Evolutionary conservation across 163 green algal genomes (phyloP), one percentile per base, ranked within the genome.

Genomic region (Scenedesmus sp.): DNA sequence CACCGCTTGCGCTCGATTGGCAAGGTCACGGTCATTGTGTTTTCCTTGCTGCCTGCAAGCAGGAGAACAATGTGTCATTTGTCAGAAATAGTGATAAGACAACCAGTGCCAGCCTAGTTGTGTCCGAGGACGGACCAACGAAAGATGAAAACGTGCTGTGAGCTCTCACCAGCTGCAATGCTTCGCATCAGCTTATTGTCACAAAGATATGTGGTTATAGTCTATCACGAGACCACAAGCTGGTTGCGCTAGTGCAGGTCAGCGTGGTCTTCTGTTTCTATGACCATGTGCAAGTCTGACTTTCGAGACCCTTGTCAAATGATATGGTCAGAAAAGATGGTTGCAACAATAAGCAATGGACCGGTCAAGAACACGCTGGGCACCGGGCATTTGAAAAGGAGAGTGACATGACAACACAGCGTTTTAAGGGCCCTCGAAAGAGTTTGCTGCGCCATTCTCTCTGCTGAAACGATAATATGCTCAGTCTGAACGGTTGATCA

Each of bases 21-120:
- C 70, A 84, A n/a, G 34, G 34, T 59, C 76, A 90, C 66, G 26
- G 85, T 90, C 85, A 90, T 90, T 4, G 5, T 56, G 66, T 90
- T 90, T 52, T 90, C 85, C 46, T 83, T 90, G 10, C 52, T 59
- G 34, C 60, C 84, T 89, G 34, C 84, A 23, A 57, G 70, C 66
- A 76, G 66, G 20, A 73, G 70, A 7, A 52, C 5, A 23, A 79
- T 79, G 4, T 7, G 3, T 52, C 20, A 79, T 52, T 5, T 16
- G 23, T 0, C 66, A 70, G 34, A 20, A 15, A 70, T 15, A 7
- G n/a, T 52, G 23, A 52, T 2, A 79, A 52, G 70, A 4, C 3
- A 8, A 79, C 23, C 23, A 79, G 23, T 13, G 6, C 23, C 5
- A 52, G 70, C 70, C 70, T 52, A 52, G 23, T 18, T 12, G 3